phyloP scores from a whole-genome alignment of 148 eudicot genomes.

The Arbutus unedo region DNA sequence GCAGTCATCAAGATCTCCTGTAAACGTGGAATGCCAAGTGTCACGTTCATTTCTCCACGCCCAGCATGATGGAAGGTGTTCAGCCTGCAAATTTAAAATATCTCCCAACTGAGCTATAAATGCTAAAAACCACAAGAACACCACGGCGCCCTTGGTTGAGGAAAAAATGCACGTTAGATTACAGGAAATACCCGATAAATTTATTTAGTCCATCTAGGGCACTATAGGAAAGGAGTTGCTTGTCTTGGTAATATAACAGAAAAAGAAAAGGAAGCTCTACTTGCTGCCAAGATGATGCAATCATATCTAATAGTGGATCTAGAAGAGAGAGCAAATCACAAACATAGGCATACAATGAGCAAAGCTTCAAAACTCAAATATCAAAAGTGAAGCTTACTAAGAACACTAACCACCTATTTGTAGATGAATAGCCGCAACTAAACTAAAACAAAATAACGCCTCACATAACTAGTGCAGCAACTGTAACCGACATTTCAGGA shows the following conservation, averaged over 20 bases:
- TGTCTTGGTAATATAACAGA: not conserved
- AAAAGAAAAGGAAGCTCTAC: not conserved
- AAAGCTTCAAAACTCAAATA: not conserved
- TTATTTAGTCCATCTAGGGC: not conserved
- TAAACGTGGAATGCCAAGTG: slow-evolving; percentile 96
- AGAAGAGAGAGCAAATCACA: not conserved
- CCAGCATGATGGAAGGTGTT: slow-evolving; percentile 99
- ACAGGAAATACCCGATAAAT: not conserved
- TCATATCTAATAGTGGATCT: not conserved
- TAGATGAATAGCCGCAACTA: too few relatives aligned
- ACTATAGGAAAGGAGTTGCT: not conserved
- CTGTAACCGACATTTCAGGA: not conserved
- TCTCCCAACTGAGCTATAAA: not conserved
- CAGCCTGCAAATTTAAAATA: slow-evolving; percentile 43
- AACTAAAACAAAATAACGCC: too few relatives aligned
- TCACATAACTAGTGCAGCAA: not conserved
- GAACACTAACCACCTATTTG: not conserved
- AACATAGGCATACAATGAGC: not conserved
- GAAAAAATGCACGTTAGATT: not conserved
- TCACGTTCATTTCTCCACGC: slow-evolving; percentile 99
- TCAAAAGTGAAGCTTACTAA: not conserved
- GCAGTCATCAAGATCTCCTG: slow-evolving; percentile 97
- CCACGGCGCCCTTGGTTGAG: not conserved
- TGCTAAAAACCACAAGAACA: not conserved
- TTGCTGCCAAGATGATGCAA: not conserved